phyloP scores from a whole-genome alignment of 768 basidiomycete genomes.

The Lentinula lateritia region DNA sequence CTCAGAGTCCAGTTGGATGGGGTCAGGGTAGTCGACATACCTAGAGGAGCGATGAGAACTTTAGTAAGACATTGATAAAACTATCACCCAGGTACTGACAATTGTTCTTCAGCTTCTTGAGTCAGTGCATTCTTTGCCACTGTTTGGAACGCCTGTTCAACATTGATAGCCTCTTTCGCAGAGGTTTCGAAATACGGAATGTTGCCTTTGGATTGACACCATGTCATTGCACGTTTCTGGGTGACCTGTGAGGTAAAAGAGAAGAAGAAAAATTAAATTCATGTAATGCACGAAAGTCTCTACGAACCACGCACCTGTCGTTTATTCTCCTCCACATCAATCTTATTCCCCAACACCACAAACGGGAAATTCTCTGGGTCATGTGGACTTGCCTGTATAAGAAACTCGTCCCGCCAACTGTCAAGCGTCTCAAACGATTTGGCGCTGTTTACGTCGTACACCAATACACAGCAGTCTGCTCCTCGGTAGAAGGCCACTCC shows the following conservation, averaged over 20 bases:
- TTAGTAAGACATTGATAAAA: constrained; percentile 7
- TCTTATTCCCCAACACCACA: constrained; percentile 99
- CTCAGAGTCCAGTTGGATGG: constrained; percentile 94
- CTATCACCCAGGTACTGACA: constrained; percentile 47
- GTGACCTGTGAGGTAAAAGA: constrained; percentile 58
- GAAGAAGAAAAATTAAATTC: background rate
- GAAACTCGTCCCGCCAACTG: constrained; percentile 99
- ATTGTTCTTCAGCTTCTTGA: constrained; percentile 93
- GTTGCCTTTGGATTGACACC: constrained; percentile 99
- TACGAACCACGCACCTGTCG: constrained; percentile 63
- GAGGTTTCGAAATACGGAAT: constrained; percentile 99
- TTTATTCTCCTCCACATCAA: constrained; percentile 98
- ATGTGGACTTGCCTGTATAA: constrained; percentile 97
- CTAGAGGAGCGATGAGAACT: constrained; percentile 33
- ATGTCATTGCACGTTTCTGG: constrained; percentile 99
- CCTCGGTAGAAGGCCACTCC: constrained; percentile 99
- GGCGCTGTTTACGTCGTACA: constrained; percentile 97
- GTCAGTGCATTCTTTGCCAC: constrained; percentile 99
- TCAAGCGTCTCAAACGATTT: constrained; percentile 99
- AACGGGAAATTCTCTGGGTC: constrained; percentile 99
- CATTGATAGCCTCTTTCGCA: constrained; percentile 99
- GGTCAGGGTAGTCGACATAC: constrained; percentile 98
- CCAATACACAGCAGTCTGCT: constrained; percentile 97
- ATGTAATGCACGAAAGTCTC: too few species aligned
- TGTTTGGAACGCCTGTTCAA: constrained; percentile 99